Conservation (phyloP, 164 flowering plant genomes). For the Echeveria elegans region DNA sequence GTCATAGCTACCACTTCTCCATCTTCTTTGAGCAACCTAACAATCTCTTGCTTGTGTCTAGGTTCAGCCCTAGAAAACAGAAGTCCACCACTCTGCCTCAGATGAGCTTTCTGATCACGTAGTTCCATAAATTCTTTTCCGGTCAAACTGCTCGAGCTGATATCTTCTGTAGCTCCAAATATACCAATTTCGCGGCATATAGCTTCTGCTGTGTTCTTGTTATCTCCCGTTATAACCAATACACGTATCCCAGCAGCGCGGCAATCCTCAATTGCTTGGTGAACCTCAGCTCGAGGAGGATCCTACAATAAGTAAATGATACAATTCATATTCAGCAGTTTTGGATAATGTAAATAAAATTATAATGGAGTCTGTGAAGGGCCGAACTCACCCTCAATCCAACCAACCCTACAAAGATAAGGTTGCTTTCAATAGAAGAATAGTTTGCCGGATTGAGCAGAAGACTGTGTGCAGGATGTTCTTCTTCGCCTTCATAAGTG, state of each 20-base stretch:
- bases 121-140: slow-evolving; percentile 57
- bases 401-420: slow-evolving; percentile 81
- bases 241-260: slow-evolving; percentile 60
- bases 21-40: slow-evolving; percentile 72
- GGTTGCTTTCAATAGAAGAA: slow-evolving; percentile 67
- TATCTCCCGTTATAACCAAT: slow-evolving; percentile 60
- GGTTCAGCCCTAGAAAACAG: slow-evolving; percentile 79
- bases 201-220: slow-evolving; percentile 67
- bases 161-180: slow-evolving; percentile 45
- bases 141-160: slow-evolving; percentile 45
- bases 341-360: not conserved
- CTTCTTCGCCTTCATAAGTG: slow-evolving; percentile 75
- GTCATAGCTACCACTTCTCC: slow-evolving; percentile 97
- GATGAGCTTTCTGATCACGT: slow-evolving; percentile 25
- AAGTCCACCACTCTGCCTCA: slow-evolving; percentile 43
- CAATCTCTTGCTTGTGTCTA: slow-evolving; percentile 77
- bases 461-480: slow-evolving; percentile 86
- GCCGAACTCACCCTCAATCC: slow-evolving; percentile 71
- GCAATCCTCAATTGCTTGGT: slow-evolving; percentile 51
- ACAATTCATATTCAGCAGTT: not conserved
- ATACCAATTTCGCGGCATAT: slow-evolving; percentile 76
- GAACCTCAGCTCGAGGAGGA: slow-evolving; percentile 56
- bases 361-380: not conserved
- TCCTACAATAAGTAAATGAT: slow-evolving; percentile 23
- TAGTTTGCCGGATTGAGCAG: slow-evolving; percentile 71